These are phyloP conservation scores for Lipomyces sp. DNA, from an alignment of 805 yeast species.

Conservation along the genomic window DNA sequence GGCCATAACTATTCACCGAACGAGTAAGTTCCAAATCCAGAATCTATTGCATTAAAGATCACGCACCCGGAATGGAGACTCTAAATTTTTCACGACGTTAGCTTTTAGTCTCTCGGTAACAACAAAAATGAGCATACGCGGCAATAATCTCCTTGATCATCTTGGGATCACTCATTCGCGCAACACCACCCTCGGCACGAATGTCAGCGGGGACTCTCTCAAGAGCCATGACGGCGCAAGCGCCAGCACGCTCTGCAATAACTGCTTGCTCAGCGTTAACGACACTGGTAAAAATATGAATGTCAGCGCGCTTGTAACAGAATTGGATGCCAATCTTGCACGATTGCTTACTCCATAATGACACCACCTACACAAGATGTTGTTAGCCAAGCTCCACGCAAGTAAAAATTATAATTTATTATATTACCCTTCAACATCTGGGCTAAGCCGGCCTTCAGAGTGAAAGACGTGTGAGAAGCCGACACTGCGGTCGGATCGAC, in stretches of 20 bases:
- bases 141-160: conserved; percentile 77
- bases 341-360: conserved; percentile 49
- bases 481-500: conserved; percentile 35
- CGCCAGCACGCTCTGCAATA: conserved; percentile 83
- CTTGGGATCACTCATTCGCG: conserved; percentile 84
- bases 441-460: conserved; percentile 78
- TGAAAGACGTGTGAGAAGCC: conserved; percentile 41
- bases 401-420: not conserved
- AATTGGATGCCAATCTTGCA: too few relatives aligned
- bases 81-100: conserved; percentile 13
- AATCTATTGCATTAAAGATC: not conserved
- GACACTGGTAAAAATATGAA: conserved; percentile 21
- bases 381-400: not conserved
- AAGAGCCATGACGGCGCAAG: conserved; percentile 88
- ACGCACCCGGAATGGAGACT: conserved; percentile 46
- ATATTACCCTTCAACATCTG: conserved; percentile 83
- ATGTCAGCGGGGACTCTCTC: conserved; percentile 86
- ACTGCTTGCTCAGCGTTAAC: conserved; percentile 71
- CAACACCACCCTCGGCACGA: conserved; percentile 79
- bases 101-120: not conserved
- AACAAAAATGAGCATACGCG: conserved; percentile 43
- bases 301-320: conserved; percentile 5
- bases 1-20: conserved; percentile 64
- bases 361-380: conserved; percentile 45
- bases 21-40: not conserved